Evolutionary conservation across 2,329 filamentous ascomycete species (phyloP), one percentile per base, ranked within the genome.

Genomic region (Neopestalotiopsis rosae): DNA sequence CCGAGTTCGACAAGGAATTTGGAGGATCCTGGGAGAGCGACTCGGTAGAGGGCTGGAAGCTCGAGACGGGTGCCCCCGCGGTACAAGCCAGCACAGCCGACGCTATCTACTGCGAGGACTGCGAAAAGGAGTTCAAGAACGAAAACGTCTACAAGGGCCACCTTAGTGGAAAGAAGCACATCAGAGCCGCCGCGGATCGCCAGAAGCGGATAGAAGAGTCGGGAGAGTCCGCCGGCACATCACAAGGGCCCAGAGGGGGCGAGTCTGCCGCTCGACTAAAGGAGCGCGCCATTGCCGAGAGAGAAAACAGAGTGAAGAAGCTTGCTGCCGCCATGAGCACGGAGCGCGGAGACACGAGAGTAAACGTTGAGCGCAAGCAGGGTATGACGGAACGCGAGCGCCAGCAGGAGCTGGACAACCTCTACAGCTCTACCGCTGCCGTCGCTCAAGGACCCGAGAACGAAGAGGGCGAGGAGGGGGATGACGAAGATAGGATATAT

Each of bases 381-480:
- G 95, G 95, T 72, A 97, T 99, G 94, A 99, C 96, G 3, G 95
- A 98, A 78, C 91, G 94, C 40, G 96, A 99, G 80, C 92, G 96
- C 14, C 93, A 97, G 76, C 94, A 97, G 81, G 97, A 99, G 79
- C 88, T 98, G 13, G 95, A 97, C 67, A 94, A 95, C 59, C 83
- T 98, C 14, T 94, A 95, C 80, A 87, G 80, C 72, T 73, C 81
- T 56, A 76, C 76, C 0, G 42, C 12, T 24, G 89, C 92, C 73
- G 83, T 86, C 4, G 76, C 77, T 13, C 71, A 75, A 65, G 78
- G 77, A 72, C 79, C 74, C 68, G 81, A 75, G 72, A 87, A 88
- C 7, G 87, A 87, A 0, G 89, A 88, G 0, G 90, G 91, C 1
- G 90, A 90, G 12, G 92, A 94, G 0, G 93, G 92, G 0, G 91